Evolutionary conservation across 169 alveolate genomes (phyloP), one percentile per base, ranked within the genome.

Genomic region (Neospora caninum): DNA sequence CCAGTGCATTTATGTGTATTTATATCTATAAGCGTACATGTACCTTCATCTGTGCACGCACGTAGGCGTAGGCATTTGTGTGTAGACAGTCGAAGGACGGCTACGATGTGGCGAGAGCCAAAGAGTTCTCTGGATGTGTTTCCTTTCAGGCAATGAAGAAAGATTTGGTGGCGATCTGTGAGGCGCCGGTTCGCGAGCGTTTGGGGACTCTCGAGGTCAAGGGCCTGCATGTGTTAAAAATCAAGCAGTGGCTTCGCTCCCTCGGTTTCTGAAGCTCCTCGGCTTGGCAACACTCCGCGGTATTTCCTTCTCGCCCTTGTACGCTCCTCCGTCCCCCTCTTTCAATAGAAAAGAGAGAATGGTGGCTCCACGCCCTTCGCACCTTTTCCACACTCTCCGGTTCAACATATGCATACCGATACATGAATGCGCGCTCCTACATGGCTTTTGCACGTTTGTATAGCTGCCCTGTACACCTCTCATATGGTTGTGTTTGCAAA

Each of bases 161-260:
- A 36, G 95, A 92, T 16, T 38, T 92, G 49, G 16, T 82, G 95
- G 83, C 88, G 16, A 82, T 92, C 29, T 92, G 95, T 38, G 95
- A 92, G 87, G 92, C 95, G 36, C 95, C 95, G 22, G 95, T 92
- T 38, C 43, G 95, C 43, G 93, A 82, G 67, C 67, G 95, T 0
- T 29, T 29, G 42, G 95, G 95, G 43, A 80, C 83, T 67, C 80
- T 92, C 53, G 95, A 92, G 86, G 86, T 92, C 42, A 92, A 92
- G 92, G 95, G 95, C 53, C 54, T 92, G 49, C 95, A 92, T 38
- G 95, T 92, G 49, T 34, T 92, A 38, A 92, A 92, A 54, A 45
- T 92, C 53, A 92, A 92, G 87, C 93, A 82, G 67, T 92, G 95
- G 95, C 95, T 92, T 31, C 22, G 58, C 6, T 38, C 67, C 58